Base-by-base conservation (phyloP, 1,284 basidiomycete genomes). In the Anthracocystis setariae region DNA sequence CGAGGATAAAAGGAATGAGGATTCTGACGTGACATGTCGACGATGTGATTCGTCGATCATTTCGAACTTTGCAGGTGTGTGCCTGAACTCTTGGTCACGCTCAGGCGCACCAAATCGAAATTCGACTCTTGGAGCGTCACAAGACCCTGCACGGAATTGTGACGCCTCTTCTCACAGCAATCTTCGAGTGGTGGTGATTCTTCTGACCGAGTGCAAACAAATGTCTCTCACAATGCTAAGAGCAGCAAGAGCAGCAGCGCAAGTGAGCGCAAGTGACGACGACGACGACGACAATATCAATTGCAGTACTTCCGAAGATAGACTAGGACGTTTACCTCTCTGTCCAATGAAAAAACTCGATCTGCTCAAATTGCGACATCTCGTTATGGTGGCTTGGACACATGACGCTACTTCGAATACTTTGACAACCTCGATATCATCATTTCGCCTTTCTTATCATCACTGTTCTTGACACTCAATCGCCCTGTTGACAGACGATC, bases 41-140 rank as follows among this genome's bases (percentile, higher is more conserved):
- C 52, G 48, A 54, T 35, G 49, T 63, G 54, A 63, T 52, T 63
- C 54, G 62, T 65, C 62, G 62, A 65, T 65, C 55, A 42, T 46
- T 65, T 65, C 61, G 61, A 64, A 64, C 50, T 56, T 53, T 46
- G 42, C n/a, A n/a, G 37, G 5, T 25, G 35, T 18, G 40, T 42
- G 21, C 45, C 58, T 60, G 50, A 33, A 21, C n/a, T n/a, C 24
- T 39, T 23, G 21, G 24, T 39, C 24, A 38, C 23, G 8, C 37
- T 21, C 21, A 40, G 15, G n/a, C 20, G 12, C 21, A 33, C 46
- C 17, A 15, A 13, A 7, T 37, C n/a, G 35, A 37, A 37, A 9
- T 37, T 17, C 8, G 15, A 37, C 35, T 9, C 5, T 17, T 17
- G 5, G n/a, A 37, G 15, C 35, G 15, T 37, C 35, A 37, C 35